Base-by-base conservation (phyloP, 176 grass and related monocot genomes). In the Aegilops sharonensis region DNA sequence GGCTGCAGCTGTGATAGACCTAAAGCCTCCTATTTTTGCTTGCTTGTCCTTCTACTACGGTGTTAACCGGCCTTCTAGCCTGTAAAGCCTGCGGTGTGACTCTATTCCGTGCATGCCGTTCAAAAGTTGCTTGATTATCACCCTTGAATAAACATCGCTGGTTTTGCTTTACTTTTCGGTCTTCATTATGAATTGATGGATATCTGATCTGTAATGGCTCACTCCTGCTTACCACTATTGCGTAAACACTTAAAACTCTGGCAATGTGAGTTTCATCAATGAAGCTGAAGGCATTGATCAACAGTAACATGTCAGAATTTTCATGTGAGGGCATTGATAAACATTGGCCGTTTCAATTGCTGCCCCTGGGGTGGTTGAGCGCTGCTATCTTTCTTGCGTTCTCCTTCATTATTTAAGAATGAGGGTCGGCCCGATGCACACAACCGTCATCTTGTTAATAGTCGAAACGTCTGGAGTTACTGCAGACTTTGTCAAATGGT, bases 281-380 rank as follows among this genome's bases (percentile, higher is more conserved):
- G 48, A 52, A 52, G 17, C 50, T 18, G 15, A 54, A 18, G 50
- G 50, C 50, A 24, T 45, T n/a, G 25, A 24, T 47, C 2, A 81
- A 76, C 68, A 89, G 68, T n/a, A 25, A 72, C 29, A 31, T 84
- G 37, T 72, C 87, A 79, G 29, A 14, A 29, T 62, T 47, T 85
- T 68, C 88, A 47, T 77, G 78, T 70, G 88, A 77, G n/a, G 43
- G 21, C 83, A 89, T 81, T 77, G 35, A 89, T 80, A 68, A 56
- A 77, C 71, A 35, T 35, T 35, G 20, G 54, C 65, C 34, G 24
- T 50, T 63, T 88, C 78, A 84, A 31, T 45, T 88, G 13, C 39
- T 56, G 37, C 25, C 64, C 40, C 30, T 5, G 34, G 47, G 67
- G 24, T 76, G 72, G 27, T 75, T 29, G 72, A 29, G 12, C 8